phyloP scores from a whole-genome alignment of 1,284 basidiomycete species.

The Sutorius eximius region DNA sequence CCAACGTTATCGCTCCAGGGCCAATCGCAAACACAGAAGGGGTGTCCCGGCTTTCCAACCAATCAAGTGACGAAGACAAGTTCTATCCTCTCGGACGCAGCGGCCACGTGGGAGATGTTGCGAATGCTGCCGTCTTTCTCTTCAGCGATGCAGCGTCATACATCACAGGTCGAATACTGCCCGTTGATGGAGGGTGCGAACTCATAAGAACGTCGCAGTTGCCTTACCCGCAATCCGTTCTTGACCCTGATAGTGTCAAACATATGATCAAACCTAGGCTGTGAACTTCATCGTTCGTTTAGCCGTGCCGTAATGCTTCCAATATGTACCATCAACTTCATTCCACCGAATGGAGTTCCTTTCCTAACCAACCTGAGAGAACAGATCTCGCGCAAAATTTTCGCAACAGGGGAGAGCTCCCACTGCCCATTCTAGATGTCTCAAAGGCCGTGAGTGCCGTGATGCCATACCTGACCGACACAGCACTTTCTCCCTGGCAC shows the following conservation, averaged over 20 bases:
- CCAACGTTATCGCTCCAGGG: slow-evolving; percentile 90
- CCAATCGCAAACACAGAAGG: slow-evolving; percentile 88
- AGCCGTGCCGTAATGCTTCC: not conserved
- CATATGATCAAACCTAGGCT: slow-evolving; percentile 43
- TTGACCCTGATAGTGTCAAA: slow-evolving; percentile 53
- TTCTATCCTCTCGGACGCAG: slow-evolving; percentile 61
- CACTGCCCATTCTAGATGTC: not conserved
- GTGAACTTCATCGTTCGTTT: slow-evolving; percentile 16
- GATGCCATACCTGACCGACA: too few species aligned
- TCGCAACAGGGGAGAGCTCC: not conserved
- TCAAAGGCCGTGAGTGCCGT: too few species aligned
- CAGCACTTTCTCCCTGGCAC: too few species aligned
- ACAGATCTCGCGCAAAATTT: not conserved
- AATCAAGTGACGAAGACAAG: slow-evolving; percentile 19
- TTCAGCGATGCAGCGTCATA: slow-evolving; percentile 87
- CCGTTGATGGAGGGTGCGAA: slow-evolving; percentile 67
- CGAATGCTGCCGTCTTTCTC: slow-evolving; percentile 80
- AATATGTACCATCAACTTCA: not conserved
- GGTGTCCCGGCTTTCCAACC: slow-evolving; percentile 58
- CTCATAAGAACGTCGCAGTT: slow-evolving; percentile 51
- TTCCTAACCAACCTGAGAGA: too few species aligned
- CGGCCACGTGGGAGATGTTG: slow-evolving; percentile 75
- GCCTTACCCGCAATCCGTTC: slow-evolving; percentile 66
- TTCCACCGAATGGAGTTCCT: not conserved
- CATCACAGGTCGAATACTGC: slow-evolving; percentile 73